Base-by-base conservation (phyloP, 2,329 filamentous ascomycete genomes). In the Chaetoscypha palmicola region DNA sequence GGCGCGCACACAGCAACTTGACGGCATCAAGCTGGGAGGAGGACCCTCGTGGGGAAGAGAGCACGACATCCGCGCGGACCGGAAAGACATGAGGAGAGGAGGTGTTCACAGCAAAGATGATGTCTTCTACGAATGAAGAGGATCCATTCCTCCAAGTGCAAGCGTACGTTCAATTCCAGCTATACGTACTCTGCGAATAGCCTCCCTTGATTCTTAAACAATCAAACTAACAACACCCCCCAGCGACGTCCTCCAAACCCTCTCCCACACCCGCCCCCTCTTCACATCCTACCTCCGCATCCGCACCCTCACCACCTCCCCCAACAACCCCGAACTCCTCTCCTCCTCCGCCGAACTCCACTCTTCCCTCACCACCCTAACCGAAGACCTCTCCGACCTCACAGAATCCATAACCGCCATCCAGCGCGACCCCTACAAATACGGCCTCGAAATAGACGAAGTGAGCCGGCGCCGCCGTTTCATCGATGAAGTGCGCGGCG, bases 261-360 rank as follows among this genome's bases (percentile, higher is more conserved):
- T 98, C 52, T 76, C 83, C 53, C 79, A 79, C 11, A 85, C 87
- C 41, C 83, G 91, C 8, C 83, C 90, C 41, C 81, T 96, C 45
- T 96, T 96, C 73, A 82, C 86, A 52, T 96, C 90, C 12, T 98
- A 95, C 71, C 77, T 95, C 33, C 91, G 92, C 62, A 98, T 98
- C 68, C 87, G 89, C 61, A 92, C 89, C 35, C 82, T 94, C 20
- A 77, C 82, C 47, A 82, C 81, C 31, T 76, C 78, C 7, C 68
- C 73, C 31, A 10, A 33, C 17, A 41, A 47, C 32, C 89, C 88
- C 10, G 92, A 98, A 64, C 86, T 98, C 47, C 78, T 86, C 60
- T 80, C 83, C 41, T 91, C 84, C 35, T 77, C 82, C 44, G 63
- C 76, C 44, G 85, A 90, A 55, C 81, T 92, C 57, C 72, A 78